Conservation (phyloP, 306 rosid genomes). For the Lathyrus sativus region DNA sequence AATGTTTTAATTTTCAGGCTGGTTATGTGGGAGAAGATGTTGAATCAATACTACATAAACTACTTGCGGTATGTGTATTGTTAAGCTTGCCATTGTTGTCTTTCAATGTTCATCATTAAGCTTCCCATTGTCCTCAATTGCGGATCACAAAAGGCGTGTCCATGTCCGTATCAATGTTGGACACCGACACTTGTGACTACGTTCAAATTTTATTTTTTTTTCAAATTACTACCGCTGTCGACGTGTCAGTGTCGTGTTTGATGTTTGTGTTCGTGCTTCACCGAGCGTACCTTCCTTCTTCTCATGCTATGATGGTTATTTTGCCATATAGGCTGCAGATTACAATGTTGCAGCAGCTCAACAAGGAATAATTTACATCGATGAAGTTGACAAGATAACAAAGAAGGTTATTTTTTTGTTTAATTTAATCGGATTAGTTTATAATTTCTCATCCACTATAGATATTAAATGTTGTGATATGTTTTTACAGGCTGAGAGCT, state of each 20-base stretch:
- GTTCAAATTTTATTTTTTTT: too few species aligned
- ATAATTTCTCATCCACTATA: constrained; percentile 24
- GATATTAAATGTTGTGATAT: constrained; percentile 32
- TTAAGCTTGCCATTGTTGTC: constrained; percentile 33
- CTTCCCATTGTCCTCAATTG: neutral
- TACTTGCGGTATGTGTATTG: constrained; percentile 71
- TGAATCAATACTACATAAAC: constrained; percentile 84
- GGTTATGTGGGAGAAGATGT: constrained; percentile 99
- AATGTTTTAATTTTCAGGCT: constrained; percentile 70
- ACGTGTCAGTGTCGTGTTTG: too few species aligned
- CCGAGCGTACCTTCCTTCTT: too few species aligned
- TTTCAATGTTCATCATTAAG: neutral
- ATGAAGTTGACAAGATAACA: constrained; percentile 99
- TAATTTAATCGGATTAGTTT: constrained; percentile 14
- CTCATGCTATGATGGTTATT: constrained; percentile 31
- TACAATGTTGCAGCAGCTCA: constrained; percentile 98
- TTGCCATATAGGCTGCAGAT: constrained; percentile 76
- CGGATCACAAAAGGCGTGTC: neutral
- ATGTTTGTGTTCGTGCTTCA: too few species aligned
- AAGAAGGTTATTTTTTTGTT: constrained; percentile 69
- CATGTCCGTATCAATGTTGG: too few species aligned
- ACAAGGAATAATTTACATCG: constrained; percentile 95
- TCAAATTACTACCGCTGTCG: too few species aligned
- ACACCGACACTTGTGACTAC: too few species aligned
- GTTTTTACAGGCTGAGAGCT: constrained; percentile 81